Evolutionary conservation across 176 grass and related monocot species (phyloP), one percentile per base, ranked within the genome.

Genomic region (Rhipidocladum racemiflorum): DNA sequence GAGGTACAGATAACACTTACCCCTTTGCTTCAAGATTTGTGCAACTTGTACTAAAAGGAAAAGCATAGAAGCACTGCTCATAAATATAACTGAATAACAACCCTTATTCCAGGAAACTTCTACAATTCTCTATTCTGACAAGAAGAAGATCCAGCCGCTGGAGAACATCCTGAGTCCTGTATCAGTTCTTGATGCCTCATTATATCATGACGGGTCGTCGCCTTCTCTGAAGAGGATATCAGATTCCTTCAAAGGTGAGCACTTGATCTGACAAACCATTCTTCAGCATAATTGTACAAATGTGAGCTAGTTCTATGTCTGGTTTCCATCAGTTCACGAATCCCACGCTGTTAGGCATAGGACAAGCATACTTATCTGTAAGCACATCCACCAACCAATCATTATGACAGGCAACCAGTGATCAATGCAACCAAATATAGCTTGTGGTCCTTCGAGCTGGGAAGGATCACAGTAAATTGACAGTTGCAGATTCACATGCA

Each of bases 171-270:
- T 48, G 0, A 90, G 88, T 85, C 90, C 88, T 49, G 72, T 92
- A 50, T 92, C 93, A 25, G 83, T 96, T 70, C 85, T 90, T 76
- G 86, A 90, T 61, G 71, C 65, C 24, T 72, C 80, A 20, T 85
- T 86, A 65, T 90, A 65, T 82, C 83, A 85, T 21, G 88, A 92
- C 14, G 75, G 68, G 18, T 65, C 76, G 4, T 30, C 63, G 17
- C 83, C 72, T 69, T 81, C 83, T 2, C 29, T 81, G 71, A 88
- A 73, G 79, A 88, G 40, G 79, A 78, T 83, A 49, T 81, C 87
- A 23, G 76, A 95, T 81, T 81, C 72, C 15, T 84, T 87, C 71
- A 84, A 88, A 92, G 86, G 93, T 92, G 71, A 96, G 87, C 27
- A 66, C 25, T 74, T 54, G 3, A 68, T 56, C 62, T 78, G 5